Base-by-base conservation (phyloP, 495 filamentous ascomycete species). In the Hypoxylon subgilvum region DNA sequence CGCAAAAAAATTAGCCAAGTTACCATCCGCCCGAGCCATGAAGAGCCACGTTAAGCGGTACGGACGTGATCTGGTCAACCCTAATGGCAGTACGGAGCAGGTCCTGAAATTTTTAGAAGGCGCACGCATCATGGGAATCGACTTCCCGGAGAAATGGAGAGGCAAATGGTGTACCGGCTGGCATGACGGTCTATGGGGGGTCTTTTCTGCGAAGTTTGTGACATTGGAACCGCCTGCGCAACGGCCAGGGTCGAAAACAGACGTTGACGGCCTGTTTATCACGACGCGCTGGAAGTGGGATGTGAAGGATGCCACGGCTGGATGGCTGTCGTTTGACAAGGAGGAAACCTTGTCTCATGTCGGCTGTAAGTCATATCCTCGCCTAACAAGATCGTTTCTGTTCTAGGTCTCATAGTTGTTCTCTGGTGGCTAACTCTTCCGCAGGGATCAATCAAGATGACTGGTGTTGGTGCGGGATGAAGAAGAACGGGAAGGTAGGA, bases 391-490 rank as follows among this genome's bases (percentile, higher is more conserved):
- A 17, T 9, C n/a, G 31, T 14, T 25, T 18, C 22, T 19, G 10
- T 13, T 17, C 10, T 14, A 4, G 7, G 7, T 14, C 1, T 9
- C 12, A 3, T 17, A 17, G 25, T 22, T 9, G 6, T 18, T 2
- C 13, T 43, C 13, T 43, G 1, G 28, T 16, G 13, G 39, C 44
- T 64, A 51, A 63, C 0, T 8, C 9, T 38, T 9, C 5, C 28
- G n/a, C 19, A 70, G 68, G 68, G 58, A 36, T 73, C 0, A 67
- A 73, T 41, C 56, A 62, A 14, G 67, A 79, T 38, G 73, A 77
- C 30, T 80, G 77, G 77, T 78, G 75, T 43, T 80, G 75, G 75
- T 71, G 57, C 6, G 77, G 76, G 3, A 72, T 63, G 34, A 77
- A 73, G 35, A 71, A 64, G 30, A 76, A 77, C 32, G 74, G 76